Conservation (phyloP, 2,329 filamentous ascomycete genomes). For the Verticillium longisporum region DNA sequence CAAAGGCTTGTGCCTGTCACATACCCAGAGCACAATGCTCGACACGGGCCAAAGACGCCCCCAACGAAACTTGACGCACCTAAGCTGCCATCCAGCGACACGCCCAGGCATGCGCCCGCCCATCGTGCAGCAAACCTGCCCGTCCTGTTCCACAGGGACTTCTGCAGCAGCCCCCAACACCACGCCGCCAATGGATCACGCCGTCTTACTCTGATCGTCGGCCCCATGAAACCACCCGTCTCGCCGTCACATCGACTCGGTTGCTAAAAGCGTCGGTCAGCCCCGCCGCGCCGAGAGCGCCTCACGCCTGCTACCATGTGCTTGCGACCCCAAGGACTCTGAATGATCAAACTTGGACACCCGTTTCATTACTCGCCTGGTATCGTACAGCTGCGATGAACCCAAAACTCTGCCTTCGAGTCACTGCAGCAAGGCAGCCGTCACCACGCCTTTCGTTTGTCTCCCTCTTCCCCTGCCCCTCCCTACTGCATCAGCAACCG, state of each 20-base stretch:
- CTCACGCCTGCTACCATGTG: background rate
- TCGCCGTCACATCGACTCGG: background rate
- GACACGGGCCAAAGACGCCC: too few species aligned
- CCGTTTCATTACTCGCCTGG: background rate
- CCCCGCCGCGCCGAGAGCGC: background rate
- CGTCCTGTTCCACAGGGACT: background rate
- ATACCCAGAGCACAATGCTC: too few species aligned
- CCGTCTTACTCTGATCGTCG: background rate
- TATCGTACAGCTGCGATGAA: background rate
- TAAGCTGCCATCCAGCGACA: background rate
- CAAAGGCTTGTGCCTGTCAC: too few species aligned
- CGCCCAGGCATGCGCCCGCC: background rate
- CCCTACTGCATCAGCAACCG: background rate
- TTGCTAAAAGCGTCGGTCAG: background rate
- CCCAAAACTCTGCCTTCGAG: background rate
- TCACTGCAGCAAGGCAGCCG: background rate
- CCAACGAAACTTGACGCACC: too few species aligned
- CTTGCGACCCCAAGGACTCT: background rate
- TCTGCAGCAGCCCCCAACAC: background rate
- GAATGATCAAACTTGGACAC: too few species aligned
- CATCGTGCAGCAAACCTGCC: background rate
- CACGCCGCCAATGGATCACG: background rate
- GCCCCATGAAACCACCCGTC: background rate
- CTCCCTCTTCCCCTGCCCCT: background rate
- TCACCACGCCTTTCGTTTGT: background rate